Percentiles rank a stretch among this genome's conserved stretches.
These are phyloP conservation scores for Trichoderma polysporum DNA, from an alignment of 2,329 filamentous ascomycete species.

Conservation along the genomic window DNA sequence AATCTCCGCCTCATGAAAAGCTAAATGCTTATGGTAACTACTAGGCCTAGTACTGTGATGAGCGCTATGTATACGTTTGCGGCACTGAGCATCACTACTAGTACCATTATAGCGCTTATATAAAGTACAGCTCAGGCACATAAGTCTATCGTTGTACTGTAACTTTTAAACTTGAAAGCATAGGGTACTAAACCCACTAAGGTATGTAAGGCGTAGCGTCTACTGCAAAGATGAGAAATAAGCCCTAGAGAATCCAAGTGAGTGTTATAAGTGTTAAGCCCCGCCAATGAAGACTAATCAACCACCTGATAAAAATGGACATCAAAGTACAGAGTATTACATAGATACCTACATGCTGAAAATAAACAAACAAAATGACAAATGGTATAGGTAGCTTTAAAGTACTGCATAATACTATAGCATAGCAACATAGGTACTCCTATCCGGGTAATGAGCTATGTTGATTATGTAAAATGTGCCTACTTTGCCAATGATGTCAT, in stretches of 20 bases:
- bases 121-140: not conserved
- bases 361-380: too few relatives aligned
- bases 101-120: too few relatives aligned
- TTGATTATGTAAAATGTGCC: not conserved
- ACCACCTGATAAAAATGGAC: not conserved
- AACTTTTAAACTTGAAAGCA: not conserved
- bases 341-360: not conserved
- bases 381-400: too few relatives aligned
- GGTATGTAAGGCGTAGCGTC: too few relatives aligned
- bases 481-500: too few relatives aligned
- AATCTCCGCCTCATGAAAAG: not conserved
- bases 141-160: not conserved
- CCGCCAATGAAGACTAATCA: not conserved
- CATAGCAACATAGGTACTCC: too few relatives aligned
- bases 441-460: not conserved
- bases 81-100: too few relatives aligned
- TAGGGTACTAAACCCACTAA: too few relatives aligned
- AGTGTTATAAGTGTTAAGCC: not conserved
- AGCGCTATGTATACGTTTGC: too few relatives aligned
- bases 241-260: not conserved
- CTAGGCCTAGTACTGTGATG: not conserved
- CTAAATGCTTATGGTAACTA: not conserved
- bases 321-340: too few relatives aligned
- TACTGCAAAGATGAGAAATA: conserved; percentile 6
- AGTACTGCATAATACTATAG: too few relatives aligned